Conservation (phyloP, 176 grass and related monocot genomes). For the Oryza meyeriana region DNA sequence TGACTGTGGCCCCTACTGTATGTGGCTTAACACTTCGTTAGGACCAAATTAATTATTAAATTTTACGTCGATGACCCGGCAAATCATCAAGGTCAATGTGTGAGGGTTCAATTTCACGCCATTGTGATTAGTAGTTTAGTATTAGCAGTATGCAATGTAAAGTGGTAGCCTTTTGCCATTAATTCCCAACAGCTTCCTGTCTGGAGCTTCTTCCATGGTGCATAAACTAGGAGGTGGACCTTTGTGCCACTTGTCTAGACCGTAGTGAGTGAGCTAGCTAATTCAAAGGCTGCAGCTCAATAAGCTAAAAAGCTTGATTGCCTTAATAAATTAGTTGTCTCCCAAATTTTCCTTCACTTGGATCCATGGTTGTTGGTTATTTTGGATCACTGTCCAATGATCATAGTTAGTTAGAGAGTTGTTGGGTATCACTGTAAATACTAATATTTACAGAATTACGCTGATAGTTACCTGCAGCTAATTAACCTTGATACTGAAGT, state of each 20-base stretch:
- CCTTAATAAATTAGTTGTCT: constrained; percentile 6
- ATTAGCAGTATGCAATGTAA: constrained; percentile 32
- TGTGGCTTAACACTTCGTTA: not conserved
- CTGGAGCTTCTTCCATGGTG: constrained; percentile 51
- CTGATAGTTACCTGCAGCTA: constrained; percentile 23
- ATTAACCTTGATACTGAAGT: constrained; percentile 1
- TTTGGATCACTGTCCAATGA: constrained; percentile 42
- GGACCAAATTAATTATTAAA: not conserved
- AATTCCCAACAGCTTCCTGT: constrained; percentile 57
- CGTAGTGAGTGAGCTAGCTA: constrained; percentile 28
- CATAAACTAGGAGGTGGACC: constrained; percentile 44
- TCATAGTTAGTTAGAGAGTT: constrained; percentile 46
- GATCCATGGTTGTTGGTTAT: not conserved
- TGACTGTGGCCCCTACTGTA: not conserved
- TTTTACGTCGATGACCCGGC: constrained; percentile 7
- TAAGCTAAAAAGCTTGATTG: not conserved
- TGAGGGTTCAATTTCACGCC: constrained; percentile 39
- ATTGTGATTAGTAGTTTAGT: constrained; percentile 27
- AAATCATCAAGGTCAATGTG: constrained; percentile 55
- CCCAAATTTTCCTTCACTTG: constrained; percentile 26
- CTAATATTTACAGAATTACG: not conserved
- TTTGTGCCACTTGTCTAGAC: constrained; percentile 57
- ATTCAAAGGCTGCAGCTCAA: constrained; percentile 11
- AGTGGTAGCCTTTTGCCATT: constrained; percentile 55
- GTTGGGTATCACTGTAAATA: constrained; percentile 43